phyloP scores from a whole-genome alignment of 164 flowering plant species.

The Amborella trichopoda region DNA sequence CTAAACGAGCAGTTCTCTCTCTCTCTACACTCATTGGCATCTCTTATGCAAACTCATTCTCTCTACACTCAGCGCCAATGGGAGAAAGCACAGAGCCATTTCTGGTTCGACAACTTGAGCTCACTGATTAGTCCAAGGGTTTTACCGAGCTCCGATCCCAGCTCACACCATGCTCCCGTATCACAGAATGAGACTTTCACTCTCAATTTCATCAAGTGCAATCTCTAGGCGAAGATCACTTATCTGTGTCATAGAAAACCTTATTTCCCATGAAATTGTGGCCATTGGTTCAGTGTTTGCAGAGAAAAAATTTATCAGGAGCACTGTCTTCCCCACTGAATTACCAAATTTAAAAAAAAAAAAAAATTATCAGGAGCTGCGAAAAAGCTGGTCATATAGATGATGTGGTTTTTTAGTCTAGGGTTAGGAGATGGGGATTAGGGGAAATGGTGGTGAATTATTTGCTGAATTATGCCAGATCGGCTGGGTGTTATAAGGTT shows the following conservation, averaged over 20 bases:
- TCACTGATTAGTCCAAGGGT: conserved; percentile 62
- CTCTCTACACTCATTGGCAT: too few species aligned
- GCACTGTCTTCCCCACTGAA: too few species aligned
- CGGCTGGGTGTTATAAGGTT: conserved; percentile 75
- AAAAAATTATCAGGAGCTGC: conserved; percentile 62
- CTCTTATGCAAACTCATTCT: too few species aligned
- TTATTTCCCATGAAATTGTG: conserved; percentile 29
- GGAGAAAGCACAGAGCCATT: too few species aligned
- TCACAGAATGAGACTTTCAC: conserved; percentile 51
- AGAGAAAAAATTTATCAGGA: conserved; percentile 74
- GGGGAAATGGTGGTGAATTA: conserved; percentile 61
- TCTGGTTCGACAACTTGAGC: conserved; percentile 37
- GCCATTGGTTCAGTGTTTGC: conserved; percentile 75
- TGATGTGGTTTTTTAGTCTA: conserved; percentile 75
- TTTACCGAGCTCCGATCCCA: conserved; percentile 62
- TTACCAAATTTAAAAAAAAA: too few species aligned
- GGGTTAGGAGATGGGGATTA: conserved; percentile 47
- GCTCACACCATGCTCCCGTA: conserved; percentile 43
- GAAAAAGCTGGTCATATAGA: conserved; percentile 88
- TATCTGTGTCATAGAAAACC: conserved; percentile 81
- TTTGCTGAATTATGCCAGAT: conserved; percentile 40
- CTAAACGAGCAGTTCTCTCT: too few species aligned
- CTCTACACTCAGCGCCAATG: too few species aligned
- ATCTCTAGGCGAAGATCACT: conserved; percentile 50
- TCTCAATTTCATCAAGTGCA: conserved; percentile 46